Evolutionary conservation across 2,329 filamentous ascomycete species (phyloP).

Genomic region (Reticulascus tulasneorum): DNA sequence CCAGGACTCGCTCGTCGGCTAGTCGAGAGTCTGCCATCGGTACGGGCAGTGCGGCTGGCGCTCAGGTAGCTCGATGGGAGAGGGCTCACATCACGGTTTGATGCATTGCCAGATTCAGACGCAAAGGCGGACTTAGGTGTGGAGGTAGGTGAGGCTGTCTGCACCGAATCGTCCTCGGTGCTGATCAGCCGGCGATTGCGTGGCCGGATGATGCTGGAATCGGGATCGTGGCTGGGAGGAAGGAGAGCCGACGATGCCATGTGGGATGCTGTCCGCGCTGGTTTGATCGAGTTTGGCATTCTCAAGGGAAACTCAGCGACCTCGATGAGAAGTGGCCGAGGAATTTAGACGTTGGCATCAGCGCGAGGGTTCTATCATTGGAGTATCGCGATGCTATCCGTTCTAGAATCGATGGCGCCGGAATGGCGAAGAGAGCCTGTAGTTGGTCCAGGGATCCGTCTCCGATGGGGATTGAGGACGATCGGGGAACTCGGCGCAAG

Average conservation of each 20-base stretch:
- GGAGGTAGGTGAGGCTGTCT: conserved; percentile 26
- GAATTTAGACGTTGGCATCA: conserved; percentile 13
- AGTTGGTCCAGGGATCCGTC: too few species aligned
- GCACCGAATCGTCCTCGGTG: conserved; percentile 21
- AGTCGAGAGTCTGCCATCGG: conserved; percentile 1
- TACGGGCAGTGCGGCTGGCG: conserved; percentile 1
- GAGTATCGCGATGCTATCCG: too few species aligned
- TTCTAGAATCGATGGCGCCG: too few species aligned
- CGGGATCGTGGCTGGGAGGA: conserved; percentile 36
- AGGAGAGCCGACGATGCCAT: conserved; percentile 44
- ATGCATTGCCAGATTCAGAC: conserved; percentile 28
- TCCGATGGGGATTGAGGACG: too few species aligned
- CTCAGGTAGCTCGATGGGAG: conserved; percentile 35
- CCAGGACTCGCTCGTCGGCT: conserved; percentile 20
- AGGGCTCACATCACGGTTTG: conserved; percentile 45
- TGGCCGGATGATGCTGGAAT: conserved; percentile 38
- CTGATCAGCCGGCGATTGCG: conserved; percentile 45
- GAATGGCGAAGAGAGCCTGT: too few species aligned
- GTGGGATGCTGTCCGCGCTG: conserved; percentile 27
- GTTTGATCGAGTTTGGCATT: conserved; percentile 17
- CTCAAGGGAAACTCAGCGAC: conserved; percentile 10
- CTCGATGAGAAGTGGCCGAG: conserved; percentile 10
- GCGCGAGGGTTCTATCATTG: conserved; percentile 10
- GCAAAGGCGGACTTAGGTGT: conserved; percentile 13
- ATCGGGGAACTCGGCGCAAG: too few species aligned